These are phyloP conservation scores for Taxawa tesnikishii DNA, from an alignment of 2,329 filamentous ascomycete genomes.

Conservation along the genomic window DNA sequence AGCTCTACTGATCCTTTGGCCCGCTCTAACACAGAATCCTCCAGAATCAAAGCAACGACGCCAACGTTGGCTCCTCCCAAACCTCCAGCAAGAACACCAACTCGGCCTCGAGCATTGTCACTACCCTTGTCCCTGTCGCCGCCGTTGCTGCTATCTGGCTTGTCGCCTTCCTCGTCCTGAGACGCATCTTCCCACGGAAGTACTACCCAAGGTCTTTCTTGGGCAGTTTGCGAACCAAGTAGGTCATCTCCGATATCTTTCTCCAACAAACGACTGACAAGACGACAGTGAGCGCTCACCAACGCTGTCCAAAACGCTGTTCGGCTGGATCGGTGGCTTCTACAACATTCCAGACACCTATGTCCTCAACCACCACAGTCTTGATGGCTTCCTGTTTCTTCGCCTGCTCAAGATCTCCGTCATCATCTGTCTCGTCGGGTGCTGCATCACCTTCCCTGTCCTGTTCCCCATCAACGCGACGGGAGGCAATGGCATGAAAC, in stretches of 20 bases:
- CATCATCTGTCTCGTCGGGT: conserved; percentile 72
- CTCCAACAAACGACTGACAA: background rate
- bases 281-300: conserved; percentile 26
- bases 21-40: no score
- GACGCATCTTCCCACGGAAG: conserved; percentile 29
- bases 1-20: no score
- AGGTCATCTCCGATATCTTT: conserved; percentile 2
- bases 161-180: conserved; percentile 27
- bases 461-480: conserved; percentile 83
- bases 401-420: conserved; percentile 73
- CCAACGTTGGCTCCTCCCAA: conserved; percentile 14
- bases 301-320: conserved; percentile 17
- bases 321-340: conserved; percentile 35
- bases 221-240: conserved; percentile 27
- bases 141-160: conserved; percentile 21
- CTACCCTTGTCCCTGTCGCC: conserved; percentile 22
- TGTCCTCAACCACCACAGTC: conserved; percentile 77
- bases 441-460: conserved; percentile 74
- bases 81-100: conserved; percentile 1
- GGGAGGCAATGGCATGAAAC: conserved; percentile 49
- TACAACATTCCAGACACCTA: conserved; percentile 55
- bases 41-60: conserved; percentile 9
- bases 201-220: conserved; percentile 33
- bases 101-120: conserved; percentile 20
- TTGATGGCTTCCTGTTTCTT: conserved; percentile 85